Evolutionary conservation across 768 basidiomycete species (phyloP).

Genomic region (Pisolithus tinctorius): DNA sequence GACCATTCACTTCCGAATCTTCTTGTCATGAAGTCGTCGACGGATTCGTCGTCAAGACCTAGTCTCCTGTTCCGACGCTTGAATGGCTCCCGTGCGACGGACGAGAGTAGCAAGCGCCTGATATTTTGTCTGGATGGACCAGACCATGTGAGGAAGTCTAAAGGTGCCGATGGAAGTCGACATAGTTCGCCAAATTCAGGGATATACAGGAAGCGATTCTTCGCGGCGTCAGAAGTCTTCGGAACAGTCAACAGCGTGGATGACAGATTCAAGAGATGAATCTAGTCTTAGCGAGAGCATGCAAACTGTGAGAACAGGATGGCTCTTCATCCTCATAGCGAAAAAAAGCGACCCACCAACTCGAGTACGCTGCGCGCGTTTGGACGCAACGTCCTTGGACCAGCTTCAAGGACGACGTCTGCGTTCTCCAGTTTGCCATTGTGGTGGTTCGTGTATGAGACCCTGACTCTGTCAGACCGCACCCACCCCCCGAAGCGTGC

Average conservation of each 20-base stretch:
- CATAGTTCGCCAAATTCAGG: slow-evolving; percentile 47
- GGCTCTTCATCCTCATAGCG: background rate
- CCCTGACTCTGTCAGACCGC: slow-evolving; percentile 45
- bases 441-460: slow-evolving; percentile 24
- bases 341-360: slow-evolving; percentile 43
- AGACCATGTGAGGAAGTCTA: slow-evolving; percentile 33
- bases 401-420: slow-evolving; percentile 68
- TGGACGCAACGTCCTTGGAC: slow-evolving; percentile 82
- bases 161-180: slow-evolving; percentile 37
- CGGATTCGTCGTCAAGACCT: slow-evolving; percentile 59
- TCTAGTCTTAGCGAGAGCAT: slow-evolving; percentile 38
- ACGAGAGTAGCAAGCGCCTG: slow-evolving; percentile 41
- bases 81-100: slow-evolving; percentile 56
- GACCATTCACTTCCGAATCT: slow-evolving; percentile 73
- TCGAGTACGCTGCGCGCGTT: slow-evolving; percentile 68
- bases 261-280: slow-evolving; percentile 63
- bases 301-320: slow-evolving; percentile 5
- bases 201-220: slow-evolving; percentile 66
- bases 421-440: slow-evolving; percentile 23
- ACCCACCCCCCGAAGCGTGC: slow-evolving; percentile 83
- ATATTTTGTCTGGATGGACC: slow-evolving; percentile 26
- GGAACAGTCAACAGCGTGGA: slow-evolving; percentile 60
- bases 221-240: slow-evolving; percentile 63
- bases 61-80: slow-evolving; percentile 35
- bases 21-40: slow-evolving; percentile 70